Percentiles rank a stretch among this genome's conserved stretches.
These are phyloP conservation scores for Phaeosphaeriaceae sp. DNA, from an alignment of 2,329 filamentous ascomycete genomes.

Conservation along the genomic window DNA sequence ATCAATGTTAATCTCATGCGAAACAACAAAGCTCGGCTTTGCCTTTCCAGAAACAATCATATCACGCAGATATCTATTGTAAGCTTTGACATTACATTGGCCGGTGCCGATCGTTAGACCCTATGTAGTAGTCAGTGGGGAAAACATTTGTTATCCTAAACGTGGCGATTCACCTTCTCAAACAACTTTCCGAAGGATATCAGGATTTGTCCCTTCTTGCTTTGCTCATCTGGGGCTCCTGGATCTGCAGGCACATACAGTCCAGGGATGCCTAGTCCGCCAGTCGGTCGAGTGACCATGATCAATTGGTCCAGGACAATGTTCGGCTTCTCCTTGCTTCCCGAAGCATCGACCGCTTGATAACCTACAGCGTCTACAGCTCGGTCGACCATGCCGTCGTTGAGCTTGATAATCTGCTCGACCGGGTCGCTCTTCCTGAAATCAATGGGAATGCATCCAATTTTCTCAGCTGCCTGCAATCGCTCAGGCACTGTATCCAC, in stretches of 20 bases:
- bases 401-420: constrained; percentile 64
- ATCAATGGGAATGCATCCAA: constrained; percentile 66
- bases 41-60: constrained; percentile 69
- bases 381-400: constrained; percentile 67
- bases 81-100: constrained; percentile 72
- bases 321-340: constrained; percentile 66
- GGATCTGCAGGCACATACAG: constrained; percentile 63
- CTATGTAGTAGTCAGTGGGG: constrained; percentile 41
- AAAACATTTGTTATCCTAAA: not conserved
- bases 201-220: constrained; percentile 68
- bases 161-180: constrained; percentile 61
- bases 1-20: constrained; percentile 68
- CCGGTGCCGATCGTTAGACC: constrained; percentile 66
- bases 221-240: constrained; percentile 66
- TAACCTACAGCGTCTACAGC: constrained; percentile 71
- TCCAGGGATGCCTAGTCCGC: constrained; percentile 67
- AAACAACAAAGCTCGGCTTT: constrained; percentile 71
- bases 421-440: constrained; percentile 66
- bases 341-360: constrained; percentile 62
- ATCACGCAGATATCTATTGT: constrained; percentile 70
- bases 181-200: constrained; percentile 72
- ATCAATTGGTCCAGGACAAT: constrained; percentile 70
- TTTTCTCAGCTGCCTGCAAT: constrained; percentile 64
- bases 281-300: constrained; percentile 65
- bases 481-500: constrained; percentile 68